Base-by-base conservation (phyloP, 495 filamentous ascomycete species). In the Podospora tetraspora region DNA sequence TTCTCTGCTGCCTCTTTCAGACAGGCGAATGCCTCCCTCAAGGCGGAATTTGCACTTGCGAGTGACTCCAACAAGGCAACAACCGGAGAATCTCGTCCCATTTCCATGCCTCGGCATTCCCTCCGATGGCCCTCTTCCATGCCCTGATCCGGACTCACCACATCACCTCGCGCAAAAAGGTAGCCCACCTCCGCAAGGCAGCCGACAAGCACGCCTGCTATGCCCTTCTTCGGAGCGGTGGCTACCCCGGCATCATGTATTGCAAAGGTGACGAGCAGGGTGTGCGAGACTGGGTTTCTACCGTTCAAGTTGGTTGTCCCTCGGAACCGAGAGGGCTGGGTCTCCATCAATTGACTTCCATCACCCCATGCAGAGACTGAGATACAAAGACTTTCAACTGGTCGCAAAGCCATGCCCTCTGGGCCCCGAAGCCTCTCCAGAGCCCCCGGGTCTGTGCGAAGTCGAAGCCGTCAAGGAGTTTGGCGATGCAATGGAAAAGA, bases 81-180 rank as follows among this genome's bases (percentile, higher is more conserved):
- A 52, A n/a, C 19, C 43, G 7, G 43, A 52, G 37, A 43, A 43
- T 19, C 37, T 43, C 10, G 3, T 43, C 37, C 37, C 43, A 52
- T n/a, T 52, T n/a, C 12, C 12, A 19, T 16, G 34, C 13, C 34
- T 37, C 34, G 34, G 5, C 43, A 52, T 19, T 2, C 32, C 7
- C 43, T n/a, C 64, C 57, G 6, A 72, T 74, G 68, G 24, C 64
- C n/a, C 57, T 81, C 56, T 87, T 81, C 71, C 83, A 87, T 68
- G 86, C 90, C 25, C 78, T 93, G 61, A 91, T 93, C 43, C 84
- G 89, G 56, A 93, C 90, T 5, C 91, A 93, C 74, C 91, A 93
- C 79, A 93, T 93, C 76, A 92, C 90, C 27, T 92, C 90, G 11
- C 90, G 90, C 60, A 91, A 91, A 67, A 93, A 93, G 75, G 84